Percentiles rank a stretch among this genome's conserved stretches.
These are phyloP conservation scores for Lipomyces yamanashiensis DNA, from an alignment of 805 yeast species.

Conservation along the genomic window DNA sequence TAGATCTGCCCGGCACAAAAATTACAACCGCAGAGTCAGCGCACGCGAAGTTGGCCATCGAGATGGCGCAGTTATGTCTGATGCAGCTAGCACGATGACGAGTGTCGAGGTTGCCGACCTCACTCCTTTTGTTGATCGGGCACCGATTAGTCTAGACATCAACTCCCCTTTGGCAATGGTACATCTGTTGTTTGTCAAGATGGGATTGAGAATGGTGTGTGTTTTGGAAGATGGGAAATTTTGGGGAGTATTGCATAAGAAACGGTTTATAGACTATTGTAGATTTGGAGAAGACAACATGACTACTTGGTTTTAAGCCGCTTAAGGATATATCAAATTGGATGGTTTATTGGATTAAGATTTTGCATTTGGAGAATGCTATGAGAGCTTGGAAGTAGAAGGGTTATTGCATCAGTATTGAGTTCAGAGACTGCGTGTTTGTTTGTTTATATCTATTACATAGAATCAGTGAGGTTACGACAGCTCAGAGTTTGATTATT, in stretches of 20 bases:
- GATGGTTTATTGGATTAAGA: background rate
- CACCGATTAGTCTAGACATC: slow-evolving; percentile 55
- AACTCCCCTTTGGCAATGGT: slow-evolving; percentile 57
- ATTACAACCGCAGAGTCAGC: background rate
- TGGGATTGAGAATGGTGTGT: slow-evolving; percentile 57
- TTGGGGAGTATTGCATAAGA: slow-evolving; percentile 59
- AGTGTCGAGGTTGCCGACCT: slow-evolving; percentile 48
- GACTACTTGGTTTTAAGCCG: slow-evolving; percentile 32
- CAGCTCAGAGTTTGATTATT: no score
- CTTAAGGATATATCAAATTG: background rate
- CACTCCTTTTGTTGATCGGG: slow-evolving; percentile 50
- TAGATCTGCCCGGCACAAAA: slow-evolving; percentile 16
- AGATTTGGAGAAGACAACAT: slow-evolving; percentile 36
- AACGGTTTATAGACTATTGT: slow-evolving; percentile 55
- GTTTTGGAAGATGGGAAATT: slow-evolving; percentile 54
- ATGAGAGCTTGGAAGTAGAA: background rate
- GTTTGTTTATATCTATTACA: background rate
- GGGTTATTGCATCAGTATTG: background rate
- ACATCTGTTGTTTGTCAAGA: slow-evolving; percentile 55
- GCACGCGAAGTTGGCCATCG: slow-evolving; percentile 3
- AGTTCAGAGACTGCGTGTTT: background rate
- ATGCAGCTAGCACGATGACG: slow-evolving; percentile 1
- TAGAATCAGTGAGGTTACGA: no score
- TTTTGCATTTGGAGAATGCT: background rate
- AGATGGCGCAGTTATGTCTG: background rate